phyloP scores from a whole-genome alignment of 2,329 filamentous ascomycete species.

The Epichloe sibirici region DNA sequence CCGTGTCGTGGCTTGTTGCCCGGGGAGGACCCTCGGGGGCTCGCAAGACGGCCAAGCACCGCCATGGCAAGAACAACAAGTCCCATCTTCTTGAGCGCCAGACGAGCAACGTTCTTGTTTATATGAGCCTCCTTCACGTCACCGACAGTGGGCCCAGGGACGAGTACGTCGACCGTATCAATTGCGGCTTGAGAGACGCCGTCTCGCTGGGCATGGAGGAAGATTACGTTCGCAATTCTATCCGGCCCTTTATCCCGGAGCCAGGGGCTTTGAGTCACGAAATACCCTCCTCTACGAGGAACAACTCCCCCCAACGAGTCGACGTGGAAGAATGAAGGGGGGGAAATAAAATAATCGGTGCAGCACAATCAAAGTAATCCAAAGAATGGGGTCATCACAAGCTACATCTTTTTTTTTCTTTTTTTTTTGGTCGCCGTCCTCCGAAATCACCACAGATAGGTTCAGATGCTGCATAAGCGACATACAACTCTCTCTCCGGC shows the following conservation, averaged over 20 bases:
- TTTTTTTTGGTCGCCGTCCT: too few relatives aligned
- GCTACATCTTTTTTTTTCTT: too few relatives aligned
- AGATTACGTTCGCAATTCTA: slow-evolving; percentile 25
- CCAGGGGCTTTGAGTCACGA: neutral
- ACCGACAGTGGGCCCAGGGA: slow-evolving; percentile 23
- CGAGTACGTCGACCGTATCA: slow-evolving; percentile 29
- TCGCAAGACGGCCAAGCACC: slow-evolving; percentile 11
- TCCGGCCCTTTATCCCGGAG: slow-evolving; percentile 24
- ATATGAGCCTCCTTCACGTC: slow-evolving; percentile 22
- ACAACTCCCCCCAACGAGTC: neutral
- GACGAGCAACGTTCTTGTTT: slow-evolving; percentile 25
- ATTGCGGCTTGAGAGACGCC: slow-evolving; percentile 25
- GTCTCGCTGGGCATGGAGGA: slow-evolving; percentile 21
- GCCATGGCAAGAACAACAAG: neutral
- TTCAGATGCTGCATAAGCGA: too few relatives aligned
- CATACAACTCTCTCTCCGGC: too few relatives aligned
- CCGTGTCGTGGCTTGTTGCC: slow-evolving; percentile 25
- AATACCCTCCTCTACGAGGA: neutral
- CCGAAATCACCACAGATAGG: too few relatives aligned
- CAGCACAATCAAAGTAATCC: neutral
- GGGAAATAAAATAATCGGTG: neutral
- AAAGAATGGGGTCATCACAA: too few relatives aligned
- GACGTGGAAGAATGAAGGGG: neutral
- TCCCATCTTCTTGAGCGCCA: neutral
- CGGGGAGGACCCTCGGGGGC: slow-evolving; percentile 21